Evolutionary conservation across 2,329 filamentous ascomycete species (phyloP).

Genomic region (Cladophialophora psammophila): DNA sequence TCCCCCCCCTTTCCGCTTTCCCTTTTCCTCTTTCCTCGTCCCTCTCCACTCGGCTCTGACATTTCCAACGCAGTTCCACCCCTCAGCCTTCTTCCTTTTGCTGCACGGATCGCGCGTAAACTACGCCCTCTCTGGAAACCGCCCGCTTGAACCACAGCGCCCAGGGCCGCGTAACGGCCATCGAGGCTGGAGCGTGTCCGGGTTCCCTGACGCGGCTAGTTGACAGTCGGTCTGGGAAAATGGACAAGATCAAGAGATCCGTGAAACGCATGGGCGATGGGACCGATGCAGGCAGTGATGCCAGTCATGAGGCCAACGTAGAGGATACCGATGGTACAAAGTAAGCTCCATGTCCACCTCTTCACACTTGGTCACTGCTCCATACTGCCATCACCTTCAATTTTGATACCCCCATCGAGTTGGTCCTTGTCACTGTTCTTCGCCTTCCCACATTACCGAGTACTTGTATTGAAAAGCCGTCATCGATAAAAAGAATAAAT

Average conservation of each 20-base stretch:
- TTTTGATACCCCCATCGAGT: conserved; percentile 22
- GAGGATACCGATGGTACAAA: conserved; percentile 7
- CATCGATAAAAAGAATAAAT: no score
- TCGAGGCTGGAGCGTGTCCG: conserved; percentile 8
- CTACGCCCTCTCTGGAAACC: conserved; percentile 9
- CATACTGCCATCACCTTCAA: conserved; percentile 4
- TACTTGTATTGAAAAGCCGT: no score
- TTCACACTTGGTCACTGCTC: conserved; percentile 5
- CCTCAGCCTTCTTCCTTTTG: neutral
- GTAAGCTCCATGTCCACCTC: conserved; percentile 14
- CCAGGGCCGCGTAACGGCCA: conserved; percentile 14
- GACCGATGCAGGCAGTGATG: conserved; percentile 10
- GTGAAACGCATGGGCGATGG: conserved; percentile 17
- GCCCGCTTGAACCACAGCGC: neutral
- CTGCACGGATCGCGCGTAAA: conserved; percentile 14
- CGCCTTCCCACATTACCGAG: neutral
- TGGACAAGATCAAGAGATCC: conserved; percentile 44
- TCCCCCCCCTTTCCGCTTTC: neutral
- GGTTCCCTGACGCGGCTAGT: neutral
- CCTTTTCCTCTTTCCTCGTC: neutral
- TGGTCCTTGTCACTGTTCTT: neutral
- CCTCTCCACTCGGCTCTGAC: conserved; percentile 1
- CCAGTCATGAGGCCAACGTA: neutral
- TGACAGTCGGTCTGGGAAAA: neutral
- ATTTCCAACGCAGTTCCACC: neutral